Evolutionary conservation across 371 early-diverging fungal species (phyloP).

Genomic region (Caulochytrium protostelioides): DNA sequence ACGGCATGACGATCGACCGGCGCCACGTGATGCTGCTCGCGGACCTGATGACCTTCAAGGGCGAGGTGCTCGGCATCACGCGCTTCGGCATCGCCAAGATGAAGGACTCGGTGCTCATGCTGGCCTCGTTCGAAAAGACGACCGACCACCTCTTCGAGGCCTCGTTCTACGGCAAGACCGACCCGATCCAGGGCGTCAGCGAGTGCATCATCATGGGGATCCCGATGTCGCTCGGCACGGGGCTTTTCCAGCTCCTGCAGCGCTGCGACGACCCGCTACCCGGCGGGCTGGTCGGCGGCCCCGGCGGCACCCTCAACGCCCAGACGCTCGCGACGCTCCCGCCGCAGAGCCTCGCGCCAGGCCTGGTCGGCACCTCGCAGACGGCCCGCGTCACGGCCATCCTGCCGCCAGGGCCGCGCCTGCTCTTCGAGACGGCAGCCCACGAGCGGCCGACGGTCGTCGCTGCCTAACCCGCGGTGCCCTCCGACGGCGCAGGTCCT

Average conservation of each 20-base stretch:
- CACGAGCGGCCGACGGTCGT: too few relatives aligned
- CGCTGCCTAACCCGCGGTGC: too few relatives aligned
- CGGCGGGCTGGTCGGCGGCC: too few relatives aligned
- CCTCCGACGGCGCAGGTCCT: too few relatives aligned
- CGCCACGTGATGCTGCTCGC: constrained; percentile 95
- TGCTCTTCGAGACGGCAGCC: too few relatives aligned
- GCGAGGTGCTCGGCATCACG: constrained; percentile 96
- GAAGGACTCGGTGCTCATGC: constrained; percentile 97
- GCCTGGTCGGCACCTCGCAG: too few relatives aligned
- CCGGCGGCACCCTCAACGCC: too few relatives aligned
- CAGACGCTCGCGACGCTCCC: too few relatives aligned
- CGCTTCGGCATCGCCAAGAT: constrained; percentile 98
- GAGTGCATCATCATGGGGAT: constrained; percentile 98
- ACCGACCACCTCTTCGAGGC: constrained; percentile 98
- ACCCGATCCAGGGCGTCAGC: constrained; percentile 85
- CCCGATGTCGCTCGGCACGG: constrained; percentile 94
- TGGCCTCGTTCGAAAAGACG: constrained; percentile 99
- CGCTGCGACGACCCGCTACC: constrained; percentile 30
- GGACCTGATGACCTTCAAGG: constrained; percentile 97
- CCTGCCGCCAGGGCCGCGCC: too few relatives aligned
- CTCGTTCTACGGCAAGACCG: constrained; percentile 75
- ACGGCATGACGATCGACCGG: constrained; percentile 93
- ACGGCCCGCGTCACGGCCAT: too few relatives aligned
- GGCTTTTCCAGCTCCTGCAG: constrained; percentile 72
- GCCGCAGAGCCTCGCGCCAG: too few relatives aligned